Percentiles rank a stretch among this genome's conserved stretches.
phyloP scores from a whole-genome alignment of 106 monocot genomes.

The Dendrobium officinale region DNA sequence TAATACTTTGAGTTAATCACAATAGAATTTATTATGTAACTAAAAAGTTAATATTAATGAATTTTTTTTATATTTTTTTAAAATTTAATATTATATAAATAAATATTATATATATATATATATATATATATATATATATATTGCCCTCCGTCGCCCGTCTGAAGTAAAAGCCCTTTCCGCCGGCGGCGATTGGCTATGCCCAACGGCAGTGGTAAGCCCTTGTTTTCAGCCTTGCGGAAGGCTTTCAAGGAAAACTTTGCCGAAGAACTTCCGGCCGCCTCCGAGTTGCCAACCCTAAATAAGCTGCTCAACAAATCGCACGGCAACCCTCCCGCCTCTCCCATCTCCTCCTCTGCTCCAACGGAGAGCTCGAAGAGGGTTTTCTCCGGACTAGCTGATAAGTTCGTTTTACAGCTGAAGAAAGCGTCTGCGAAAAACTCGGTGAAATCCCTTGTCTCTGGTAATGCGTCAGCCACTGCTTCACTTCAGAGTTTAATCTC shows the following conservation, averaged over 20 bases:
- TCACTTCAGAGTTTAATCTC: background rate
- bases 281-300: background rate
- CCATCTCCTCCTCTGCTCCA: background rate
- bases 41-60: too few relatives aligned
- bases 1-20: too few relatives aligned
- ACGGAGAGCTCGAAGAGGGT: background rate
- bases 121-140: too few relatives aligned
- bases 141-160: background rate
- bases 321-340: background rate
- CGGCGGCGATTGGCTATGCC: background rate
- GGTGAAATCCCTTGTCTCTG: background rate
- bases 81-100: too few relatives aligned
- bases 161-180: background rate
- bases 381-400: background rate
- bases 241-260: background rate
- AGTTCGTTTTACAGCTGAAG: slow-evolving; percentile 7
- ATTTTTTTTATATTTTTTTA: too few relatives aligned
- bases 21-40: too few relatives aligned
- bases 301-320: background rate
- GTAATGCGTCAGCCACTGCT: background rate
- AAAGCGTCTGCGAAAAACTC: background rate
- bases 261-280: background rate
- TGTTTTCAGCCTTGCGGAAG: background rate
- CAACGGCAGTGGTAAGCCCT: background rate
- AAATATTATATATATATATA: too few relatives aligned